Evolutionary conservation across 441 rosid species (phyloP), one percentile per base, ranked within the genome.

Genomic region (Brassica hybrid): DNA sequence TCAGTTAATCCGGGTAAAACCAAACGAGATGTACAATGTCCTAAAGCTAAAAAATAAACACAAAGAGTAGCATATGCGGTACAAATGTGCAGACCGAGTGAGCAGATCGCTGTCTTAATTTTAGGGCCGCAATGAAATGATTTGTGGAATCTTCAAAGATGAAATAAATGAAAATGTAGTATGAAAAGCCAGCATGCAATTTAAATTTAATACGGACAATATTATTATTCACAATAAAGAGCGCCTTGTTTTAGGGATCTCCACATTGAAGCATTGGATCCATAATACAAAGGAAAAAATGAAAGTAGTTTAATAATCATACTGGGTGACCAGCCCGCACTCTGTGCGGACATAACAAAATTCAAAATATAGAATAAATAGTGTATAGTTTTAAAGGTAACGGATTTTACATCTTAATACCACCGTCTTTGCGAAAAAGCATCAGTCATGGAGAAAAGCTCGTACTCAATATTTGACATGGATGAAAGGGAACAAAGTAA

Each of bases 191-290:
- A 54, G 3, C 9, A 17, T 17, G 60, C 60, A 54, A 54, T 54
- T 54, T 54, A 30, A n/a, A n/a, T n/a, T n/a, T n/a, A 54, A 54
- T 54, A 17, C 21, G 0, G 1, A 43, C 50, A 10, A 43, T 43
- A 3, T n/a, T 9, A 38, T 38, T n/a, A n/a, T 43, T 19, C 30
- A 57, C 62, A 57, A 57, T 10, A 19, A 1, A 9, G 27, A 57
- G 27, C 10, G 67, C 21, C 67, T 5, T 32, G 1, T 63, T 32
- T 63, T 63, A 63, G 67, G 67, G 67, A 63, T 63, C 48, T 30
- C 45, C 66, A 63, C 67, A 63, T 63, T 63, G 4, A 14, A 32
- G 67, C 67, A 63, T 9, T 34, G n/a, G 23, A 63, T 38, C 48
- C 38, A 13, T 27, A 2, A 57, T 19, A 7, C 50, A 57, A 7